These are phyloP conservation scores for Scytalidium lignicola DNA, from an alignment of 2,329 filamentous ascomycete genomes.

Conservation along the genomic window DNA sequence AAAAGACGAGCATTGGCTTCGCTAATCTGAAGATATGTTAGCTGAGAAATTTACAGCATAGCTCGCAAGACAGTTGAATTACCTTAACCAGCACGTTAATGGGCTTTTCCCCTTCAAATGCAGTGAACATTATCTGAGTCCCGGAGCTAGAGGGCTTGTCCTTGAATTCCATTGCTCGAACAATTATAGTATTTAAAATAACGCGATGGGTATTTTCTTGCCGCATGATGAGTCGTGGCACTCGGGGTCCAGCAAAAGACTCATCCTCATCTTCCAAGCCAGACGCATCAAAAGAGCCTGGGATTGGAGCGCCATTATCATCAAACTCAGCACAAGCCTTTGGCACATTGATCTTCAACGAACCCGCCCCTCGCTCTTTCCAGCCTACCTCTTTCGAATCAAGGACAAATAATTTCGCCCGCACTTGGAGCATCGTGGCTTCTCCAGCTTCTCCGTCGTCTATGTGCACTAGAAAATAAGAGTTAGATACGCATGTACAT, in stretches of 20 bases:
- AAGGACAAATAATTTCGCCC: slow-evolving; percentile 82
- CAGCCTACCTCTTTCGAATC: slow-evolving; percentile 58
- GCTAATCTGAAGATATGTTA: slow-evolving; percentile 23
- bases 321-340: slow-evolving; percentile 51
- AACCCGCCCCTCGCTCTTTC: slow-evolving; percentile 85
- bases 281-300: slow-evolving; percentile 52
- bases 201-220: slow-evolving; percentile 85
- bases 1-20: slow-evolving; percentile 27
- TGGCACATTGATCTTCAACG: slow-evolving; percentile 77
- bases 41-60: neutral
- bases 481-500: slow-evolving; percentile 14
- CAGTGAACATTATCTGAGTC: slow-evolving; percentile 61
- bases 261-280: slow-evolving; percentile 38
- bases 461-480: slow-evolving; percentile 51
- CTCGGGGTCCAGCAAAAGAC: slow-evolving; percentile 28
- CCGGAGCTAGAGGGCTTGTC: slow-evolving; percentile 56
- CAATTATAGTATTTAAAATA: slow-evolving; percentile 77
- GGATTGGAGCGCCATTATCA: slow-evolving; percentile 42
- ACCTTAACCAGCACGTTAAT: slow-evolving; percentile 59
- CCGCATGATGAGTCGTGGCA: slow-evolving; percentile 78
- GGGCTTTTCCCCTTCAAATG: slow-evolving; percentile 55
- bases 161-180: slow-evolving; percentile 74
- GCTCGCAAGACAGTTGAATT: slow-evolving; percentile 18
- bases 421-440: slow-evolving; percentile 65
- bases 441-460: slow-evolving; percentile 88